Evolutionary conservation across 441 rosid species (phyloP).

Genomic region (Biscutella auriculata): DNA sequence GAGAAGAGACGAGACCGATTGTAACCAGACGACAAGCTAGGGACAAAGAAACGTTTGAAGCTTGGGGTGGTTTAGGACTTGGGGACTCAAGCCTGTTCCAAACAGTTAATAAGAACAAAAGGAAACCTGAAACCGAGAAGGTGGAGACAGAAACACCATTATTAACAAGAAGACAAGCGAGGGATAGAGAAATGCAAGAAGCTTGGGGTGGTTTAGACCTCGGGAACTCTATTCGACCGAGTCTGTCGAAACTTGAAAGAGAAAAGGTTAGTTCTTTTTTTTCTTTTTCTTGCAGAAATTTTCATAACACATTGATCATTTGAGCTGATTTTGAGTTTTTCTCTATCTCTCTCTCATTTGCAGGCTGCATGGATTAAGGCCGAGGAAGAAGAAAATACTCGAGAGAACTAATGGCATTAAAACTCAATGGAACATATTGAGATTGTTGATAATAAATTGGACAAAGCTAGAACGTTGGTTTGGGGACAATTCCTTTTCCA

Average conservation of each 20-base stretch:
- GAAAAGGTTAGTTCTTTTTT: conserved; percentile 77
- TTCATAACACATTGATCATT: not conserved
- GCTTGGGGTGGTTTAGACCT: conserved; percentile 89
- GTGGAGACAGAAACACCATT: conserved; percentile 4
- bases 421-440: not conserved
- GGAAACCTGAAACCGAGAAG: conserved; percentile 43
- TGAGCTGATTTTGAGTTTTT: not conserved
- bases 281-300: not conserved
- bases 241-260: conserved; percentile 61
- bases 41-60: conserved; percentile 69
- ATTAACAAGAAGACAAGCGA: conserved; percentile 42
- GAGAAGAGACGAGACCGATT: conserved; percentile 20
- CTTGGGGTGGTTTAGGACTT: conserved; percentile 86
- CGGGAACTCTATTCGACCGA: conserved; percentile 60
- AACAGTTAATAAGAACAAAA: conserved; percentile 9
- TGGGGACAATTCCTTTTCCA: too few relatives aligned
- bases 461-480: not conserved
- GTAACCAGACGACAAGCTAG: conserved; percentile 47
- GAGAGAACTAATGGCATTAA: conserved; percentile 8
- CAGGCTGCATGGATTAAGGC: conserved; percentile 86
- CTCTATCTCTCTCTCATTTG: conserved; percentile 1
- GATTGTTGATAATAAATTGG: not conserved
- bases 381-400: conserved; percentile 65
- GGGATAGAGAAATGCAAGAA: conserved; percentile 75
- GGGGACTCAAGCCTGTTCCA: conserved; percentile 36